These are phyloP conservation scores for Carex scoparia DNA, from an alignment of 176 grass and related monocot species.

Conservation along the genomic window DNA sequence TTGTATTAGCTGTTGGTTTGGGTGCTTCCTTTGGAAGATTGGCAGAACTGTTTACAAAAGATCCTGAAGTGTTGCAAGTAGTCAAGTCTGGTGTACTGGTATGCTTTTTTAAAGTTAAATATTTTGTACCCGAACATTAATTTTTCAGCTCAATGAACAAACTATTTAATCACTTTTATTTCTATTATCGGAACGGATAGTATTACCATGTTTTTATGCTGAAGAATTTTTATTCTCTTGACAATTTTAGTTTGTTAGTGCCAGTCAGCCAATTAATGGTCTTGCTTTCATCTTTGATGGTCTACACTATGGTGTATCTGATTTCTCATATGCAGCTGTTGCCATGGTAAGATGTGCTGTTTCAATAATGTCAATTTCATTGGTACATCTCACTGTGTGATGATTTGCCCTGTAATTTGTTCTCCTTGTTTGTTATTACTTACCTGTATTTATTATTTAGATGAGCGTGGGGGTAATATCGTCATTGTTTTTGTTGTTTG, in stretches of 20 bases:
- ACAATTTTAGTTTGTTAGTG: conserved; percentile 73
- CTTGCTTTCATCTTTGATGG: conserved; percentile 97
- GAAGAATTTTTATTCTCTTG: background rate
- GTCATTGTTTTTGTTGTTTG: conserved; percentile 76
- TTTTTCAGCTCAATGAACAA: background rate
- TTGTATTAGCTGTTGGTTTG: conserved; percentile 63
- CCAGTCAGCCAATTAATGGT: conserved; percentile 86
- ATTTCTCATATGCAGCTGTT: conserved; percentile 81
- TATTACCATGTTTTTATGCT: conserved; percentile 7
- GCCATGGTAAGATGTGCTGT: conserved; percentile 56
- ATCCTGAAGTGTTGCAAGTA: conserved; percentile 68
- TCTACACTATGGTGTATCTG: conserved; percentile 86
- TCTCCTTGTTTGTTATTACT: conserved; percentile 10
- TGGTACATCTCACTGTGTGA: background rate
- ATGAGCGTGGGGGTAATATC: conserved; percentile 67
- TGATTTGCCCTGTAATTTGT: background rate
- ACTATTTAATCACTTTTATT: background rate
- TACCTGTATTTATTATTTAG: conserved; percentile 34
- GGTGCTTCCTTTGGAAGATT: conserved; percentile 70
- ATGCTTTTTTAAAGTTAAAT: conserved; percentile 14
- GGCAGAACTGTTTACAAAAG: conserved; percentile 75
- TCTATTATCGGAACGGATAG: background rate
- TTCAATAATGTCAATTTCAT: conserved; percentile 23
- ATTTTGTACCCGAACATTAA: background rate
- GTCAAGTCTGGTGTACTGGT: conserved; percentile 84